Conservation (phyloP, 495 filamentous ascomycete species). For the Talaromyces stipitatus region DNA sequence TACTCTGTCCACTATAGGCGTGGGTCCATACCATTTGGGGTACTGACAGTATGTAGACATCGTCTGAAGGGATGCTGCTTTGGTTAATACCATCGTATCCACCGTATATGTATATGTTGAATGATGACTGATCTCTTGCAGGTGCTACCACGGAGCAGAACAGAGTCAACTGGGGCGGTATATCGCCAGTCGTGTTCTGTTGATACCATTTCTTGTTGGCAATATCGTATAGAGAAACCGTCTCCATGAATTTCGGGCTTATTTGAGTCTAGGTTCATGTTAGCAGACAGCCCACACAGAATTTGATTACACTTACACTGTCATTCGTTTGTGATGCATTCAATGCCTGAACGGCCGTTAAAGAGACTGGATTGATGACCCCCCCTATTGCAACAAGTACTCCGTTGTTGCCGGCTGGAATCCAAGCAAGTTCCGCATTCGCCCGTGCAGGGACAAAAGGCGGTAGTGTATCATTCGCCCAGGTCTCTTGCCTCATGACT, state of each 20-base stretch:
- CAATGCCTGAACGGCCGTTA: constrained; percentile 7
- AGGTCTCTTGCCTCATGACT: constrained; percentile 37
- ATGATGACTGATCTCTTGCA: constrained; percentile 52
- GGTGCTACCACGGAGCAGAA: constrained; percentile 61
- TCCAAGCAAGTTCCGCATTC: constrained; percentile 60
- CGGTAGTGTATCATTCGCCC: constrained; percentile 51
- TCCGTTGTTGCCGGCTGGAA: constrained; percentile 57
- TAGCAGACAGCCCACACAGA: background rate
- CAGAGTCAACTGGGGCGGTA: constrained; percentile 44
- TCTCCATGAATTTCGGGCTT: constrained; percentile 55
- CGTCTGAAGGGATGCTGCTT: constrained; percentile 40
- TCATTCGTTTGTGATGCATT: constrained; percentile 26
- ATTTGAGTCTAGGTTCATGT: constrained; percentile 14
- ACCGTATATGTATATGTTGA: constrained; percentile 72
- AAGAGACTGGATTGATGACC: constrained; percentile 45
- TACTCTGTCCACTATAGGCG: constrained; percentile 36
- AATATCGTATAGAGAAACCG: constrained; percentile 64
- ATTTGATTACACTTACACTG: constrained; percentile 28
- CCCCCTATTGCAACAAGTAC: constrained; percentile 62
- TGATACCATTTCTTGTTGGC: constrained; percentile 43
- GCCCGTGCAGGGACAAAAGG: constrained; percentile 43
- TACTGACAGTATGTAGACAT: constrained; percentile 67
- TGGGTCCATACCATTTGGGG: constrained; percentile 73
- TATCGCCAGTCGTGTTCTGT: constrained; percentile 50
- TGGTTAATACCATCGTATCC: constrained; percentile 49